phyloP scores from a whole-genome alignment of 2,329 filamentous ascomycete genomes.

The Trematosphaeria pertusa region DNA sequence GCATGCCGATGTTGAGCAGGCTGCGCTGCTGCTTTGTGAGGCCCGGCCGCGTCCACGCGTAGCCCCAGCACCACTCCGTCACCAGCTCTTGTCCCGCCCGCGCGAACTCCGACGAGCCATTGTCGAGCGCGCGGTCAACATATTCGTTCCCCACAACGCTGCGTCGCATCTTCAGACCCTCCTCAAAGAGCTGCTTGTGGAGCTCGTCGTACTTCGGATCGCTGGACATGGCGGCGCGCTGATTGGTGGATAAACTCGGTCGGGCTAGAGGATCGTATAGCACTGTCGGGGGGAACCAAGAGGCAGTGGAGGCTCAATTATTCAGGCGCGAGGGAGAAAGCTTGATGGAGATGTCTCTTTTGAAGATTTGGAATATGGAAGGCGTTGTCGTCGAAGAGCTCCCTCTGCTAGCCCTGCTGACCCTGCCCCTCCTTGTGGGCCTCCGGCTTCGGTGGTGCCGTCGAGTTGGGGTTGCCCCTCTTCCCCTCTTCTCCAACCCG shows the following conservation, averaged over 20 bases:
- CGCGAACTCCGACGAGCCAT: slow-evolving; percentile 65
- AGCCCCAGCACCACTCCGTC: slow-evolving; percentile 70
- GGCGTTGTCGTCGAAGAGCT: too few relatives aligned
- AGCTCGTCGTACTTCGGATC: slow-evolving; percentile 50
- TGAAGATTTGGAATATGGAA: slow-evolving; percentile 9
- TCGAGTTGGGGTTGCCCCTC: slow-evolving; percentile 13
- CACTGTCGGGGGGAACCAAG: too few relatives aligned
- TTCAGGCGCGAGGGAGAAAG: too few relatives aligned
- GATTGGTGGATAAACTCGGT: slow-evolving; percentile 18
- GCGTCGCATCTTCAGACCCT: slow-evolving; percentile 66
- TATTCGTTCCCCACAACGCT: slow-evolving; percentile 68
- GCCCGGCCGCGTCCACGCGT: slow-evolving; percentile 68
- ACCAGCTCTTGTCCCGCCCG: slow-evolving; percentile 67
- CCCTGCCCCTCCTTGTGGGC: slow-evolving; percentile 21
- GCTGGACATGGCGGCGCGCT: slow-evolving; percentile 44
- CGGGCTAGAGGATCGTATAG: too few relatives aligned
- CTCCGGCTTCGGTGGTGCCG: slow-evolving; percentile 24
- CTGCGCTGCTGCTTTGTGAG: slow-evolving; percentile 67
- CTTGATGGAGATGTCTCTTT: not conserved
- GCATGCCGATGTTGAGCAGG: slow-evolving; percentile 70
- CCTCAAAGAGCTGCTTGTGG: slow-evolving; percentile 65
- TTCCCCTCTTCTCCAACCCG: slow-evolving; percentile 34
- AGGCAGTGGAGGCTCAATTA: too few relatives aligned
- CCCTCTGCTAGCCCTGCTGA: too few relatives aligned
- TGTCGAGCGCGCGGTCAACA: slow-evolving; percentile 64